These are phyloP conservation scores for Prasinococcaceae sp. DNA, from an alignment of 139 green algal genomes.

Conservation along the genomic window DNA sequence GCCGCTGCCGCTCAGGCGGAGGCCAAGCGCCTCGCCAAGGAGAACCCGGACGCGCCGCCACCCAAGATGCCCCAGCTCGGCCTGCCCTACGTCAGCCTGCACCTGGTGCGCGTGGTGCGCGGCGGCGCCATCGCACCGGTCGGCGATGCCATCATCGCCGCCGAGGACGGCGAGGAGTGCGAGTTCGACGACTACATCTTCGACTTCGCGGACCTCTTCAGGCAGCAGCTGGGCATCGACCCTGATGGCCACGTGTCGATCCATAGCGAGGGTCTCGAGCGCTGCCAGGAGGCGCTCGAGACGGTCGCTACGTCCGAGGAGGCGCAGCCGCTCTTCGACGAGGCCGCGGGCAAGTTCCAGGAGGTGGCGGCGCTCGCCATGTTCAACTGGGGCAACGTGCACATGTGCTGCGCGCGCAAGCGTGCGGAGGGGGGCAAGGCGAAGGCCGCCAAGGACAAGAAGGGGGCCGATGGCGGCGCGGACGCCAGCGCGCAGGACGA, in stretches of 20 bases:
- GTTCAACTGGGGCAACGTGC: constrained; percentile 56
- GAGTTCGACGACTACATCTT: constrained; percentile 80
- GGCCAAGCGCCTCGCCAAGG: constrained; percentile 1
- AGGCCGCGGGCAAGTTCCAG: constrained; percentile 61
- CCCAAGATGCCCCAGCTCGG: no score
- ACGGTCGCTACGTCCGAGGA: constrained; percentile 33
- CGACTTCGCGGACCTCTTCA: constrained; percentile 72
- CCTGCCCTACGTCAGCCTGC: no score
- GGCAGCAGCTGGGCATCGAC: constrained; percentile 49
- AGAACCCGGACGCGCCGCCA: not conserved
- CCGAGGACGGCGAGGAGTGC: constrained; percentile 11
- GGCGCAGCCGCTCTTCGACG: constrained; percentile 51
- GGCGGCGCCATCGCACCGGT: no score
- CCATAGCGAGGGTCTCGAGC: constrained; percentile 32
- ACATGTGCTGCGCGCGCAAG: constrained; percentile 34
- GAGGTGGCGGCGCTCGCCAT: constrained; percentile 24
- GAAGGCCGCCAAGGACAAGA: not conserved
- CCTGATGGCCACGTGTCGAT: constrained; percentile 59
- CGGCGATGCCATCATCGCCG: no score
- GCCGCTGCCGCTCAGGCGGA: constrained; percentile 17
- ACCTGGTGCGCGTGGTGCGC: no score
- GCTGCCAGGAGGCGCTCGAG: constrained; percentile 37
- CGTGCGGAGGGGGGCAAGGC: not conserved
- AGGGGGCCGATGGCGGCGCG: constrained; percentile 3
- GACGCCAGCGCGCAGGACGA: constrained; percentile 1